Conservation (phyloP, 129 eudicot genomes). For the Pittosporum tobira region DNA sequence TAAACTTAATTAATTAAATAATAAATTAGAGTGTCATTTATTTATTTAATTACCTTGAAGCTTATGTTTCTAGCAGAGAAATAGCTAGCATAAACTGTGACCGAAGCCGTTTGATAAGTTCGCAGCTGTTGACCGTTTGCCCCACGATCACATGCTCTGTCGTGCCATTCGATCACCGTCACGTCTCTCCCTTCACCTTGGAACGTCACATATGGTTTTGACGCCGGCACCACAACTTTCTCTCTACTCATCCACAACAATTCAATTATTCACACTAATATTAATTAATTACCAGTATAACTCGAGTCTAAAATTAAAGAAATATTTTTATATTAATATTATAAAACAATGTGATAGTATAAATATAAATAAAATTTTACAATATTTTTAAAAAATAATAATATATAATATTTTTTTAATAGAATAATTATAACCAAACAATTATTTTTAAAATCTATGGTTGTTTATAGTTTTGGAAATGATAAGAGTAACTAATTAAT, state of each 20-base stretch:
- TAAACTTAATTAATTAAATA: too few species aligned
- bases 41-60: conserved; percentile 69
- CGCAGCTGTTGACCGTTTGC: conserved; percentile 87
- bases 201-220: conserved; percentile 80
- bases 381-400: too few species aligned
- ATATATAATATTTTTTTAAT: too few species aligned
- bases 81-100: conserved; percentile 63
- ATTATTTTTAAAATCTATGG: too few species aligned
- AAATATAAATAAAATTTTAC: too few species aligned
- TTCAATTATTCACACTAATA: too few species aligned
- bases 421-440: too few species aligned
- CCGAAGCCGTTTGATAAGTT: conserved; percentile 93
- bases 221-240: conserved; percentile 85
- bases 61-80: conserved; percentile 90
- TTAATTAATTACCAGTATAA: too few species aligned
- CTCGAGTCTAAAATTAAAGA: neutral
- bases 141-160: conserved; percentile 79
- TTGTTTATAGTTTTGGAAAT: too few species aligned
- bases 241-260: too few species aligned
- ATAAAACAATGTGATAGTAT: neutral
- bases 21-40: neutral
- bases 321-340: neutral
- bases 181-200: conserved; percentile 74
- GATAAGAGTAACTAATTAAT: too few species aligned
- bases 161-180: conserved; percentile 95